Evolutionary conservation across 805 yeast species (phyloP).

Genomic region (Lipomyces spencermartinsiae): DNA sequence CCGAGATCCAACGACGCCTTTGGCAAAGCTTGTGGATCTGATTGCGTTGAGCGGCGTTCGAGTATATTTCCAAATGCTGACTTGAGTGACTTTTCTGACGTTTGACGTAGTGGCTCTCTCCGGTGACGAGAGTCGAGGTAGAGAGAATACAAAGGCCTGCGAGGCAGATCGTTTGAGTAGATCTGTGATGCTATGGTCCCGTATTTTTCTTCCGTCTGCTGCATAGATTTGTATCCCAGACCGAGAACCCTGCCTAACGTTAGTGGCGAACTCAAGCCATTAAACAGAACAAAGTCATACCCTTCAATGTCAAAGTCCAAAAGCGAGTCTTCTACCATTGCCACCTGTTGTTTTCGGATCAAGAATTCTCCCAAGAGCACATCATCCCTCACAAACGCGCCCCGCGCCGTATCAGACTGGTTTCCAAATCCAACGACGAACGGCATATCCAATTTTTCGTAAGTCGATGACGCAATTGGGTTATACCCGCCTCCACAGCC

Average conservation of each 20-base stretch:
- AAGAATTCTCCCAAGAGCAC: conserved; percentile 16
- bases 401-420: conserved; percentile 27
- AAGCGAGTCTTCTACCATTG: conserved; percentile 31
- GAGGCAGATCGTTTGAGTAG: not conserved
- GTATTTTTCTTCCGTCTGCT: conserved; percentile 31
- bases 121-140: conserved; percentile 28
- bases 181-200: conserved; percentile 24
- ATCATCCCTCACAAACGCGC: conserved; percentile 28
- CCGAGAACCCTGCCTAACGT: conserved; percentile 26
- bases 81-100: not conserved
- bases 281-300: not conserved
- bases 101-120: not conserved
- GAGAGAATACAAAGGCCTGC: conserved; percentile 17
- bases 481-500: conserved; percentile 37
- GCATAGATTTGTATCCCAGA: conserved; percentile 26
- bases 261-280: not conserved
- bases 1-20: conserved; percentile 32
- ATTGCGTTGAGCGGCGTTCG: not conserved
- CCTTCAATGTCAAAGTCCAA: conserved; percentile 34
- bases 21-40: not conserved
- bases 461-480: conserved; percentile 18
- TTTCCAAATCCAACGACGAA: conserved; percentile 32
- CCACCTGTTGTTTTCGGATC: conserved; percentile 17
- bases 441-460: conserved; percentile 17
- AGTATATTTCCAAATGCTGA: not conserved